Conservation (phyloP, 441 rosid species). For the Populus trichocarpa region DNA sequence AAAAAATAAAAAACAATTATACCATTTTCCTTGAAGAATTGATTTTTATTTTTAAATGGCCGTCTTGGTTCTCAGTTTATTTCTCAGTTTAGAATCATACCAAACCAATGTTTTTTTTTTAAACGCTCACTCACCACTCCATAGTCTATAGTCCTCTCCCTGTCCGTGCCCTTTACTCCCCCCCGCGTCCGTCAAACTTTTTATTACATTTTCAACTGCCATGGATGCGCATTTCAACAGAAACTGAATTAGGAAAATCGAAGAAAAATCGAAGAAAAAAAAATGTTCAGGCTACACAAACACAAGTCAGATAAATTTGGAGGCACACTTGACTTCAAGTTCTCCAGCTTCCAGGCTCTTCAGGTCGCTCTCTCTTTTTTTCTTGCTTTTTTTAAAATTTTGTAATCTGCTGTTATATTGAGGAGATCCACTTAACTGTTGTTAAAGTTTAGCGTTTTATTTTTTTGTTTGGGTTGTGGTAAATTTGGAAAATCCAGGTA, state of each 20-base stretch:
- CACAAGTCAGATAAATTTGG: not conserved
- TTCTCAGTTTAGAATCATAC: no score
- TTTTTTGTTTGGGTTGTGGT: not conserved
- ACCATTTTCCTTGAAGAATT: no score
- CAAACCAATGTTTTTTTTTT: no score
- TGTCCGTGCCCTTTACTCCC: not conserved
- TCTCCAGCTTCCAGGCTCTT: slow-evolving; percentile 5
- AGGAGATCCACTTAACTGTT: not conserved
- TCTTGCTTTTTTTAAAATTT: not conserved
- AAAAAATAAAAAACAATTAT: no score
- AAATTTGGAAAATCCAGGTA: not conserved
- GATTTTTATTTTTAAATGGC: no score
- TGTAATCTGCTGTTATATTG: not conserved
- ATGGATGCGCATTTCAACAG: not conserved
- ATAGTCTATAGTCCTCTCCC: not conserved
- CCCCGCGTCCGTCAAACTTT: not conserved
- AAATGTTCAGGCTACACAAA: slow-evolving; percentile 4
- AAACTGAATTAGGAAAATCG: not conserved
- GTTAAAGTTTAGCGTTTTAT: not conserved
- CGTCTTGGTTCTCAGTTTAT: no score
- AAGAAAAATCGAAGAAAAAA: not conserved
- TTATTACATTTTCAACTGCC: not conserved
- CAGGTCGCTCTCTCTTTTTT: not conserved
- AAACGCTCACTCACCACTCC: not conserved
- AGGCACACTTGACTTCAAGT: not conserved